Conservation (phyloP, 1,284 basidiomycete species). For the Melampsora allii-populina region DNA sequence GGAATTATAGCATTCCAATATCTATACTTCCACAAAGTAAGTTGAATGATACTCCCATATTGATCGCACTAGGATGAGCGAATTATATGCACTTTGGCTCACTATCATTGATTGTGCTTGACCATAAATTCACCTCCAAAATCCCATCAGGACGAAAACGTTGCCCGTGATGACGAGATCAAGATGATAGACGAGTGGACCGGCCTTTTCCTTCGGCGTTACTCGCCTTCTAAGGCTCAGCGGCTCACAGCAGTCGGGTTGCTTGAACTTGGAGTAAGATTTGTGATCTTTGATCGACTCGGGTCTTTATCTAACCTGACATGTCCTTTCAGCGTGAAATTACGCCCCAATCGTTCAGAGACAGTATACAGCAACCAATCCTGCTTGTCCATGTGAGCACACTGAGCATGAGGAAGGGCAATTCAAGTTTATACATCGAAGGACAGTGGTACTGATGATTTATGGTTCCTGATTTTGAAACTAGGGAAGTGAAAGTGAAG, state of each 20-base stretch:
- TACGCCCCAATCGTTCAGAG: neutral
- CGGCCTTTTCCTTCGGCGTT: neutral
- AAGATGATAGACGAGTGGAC: constrained; percentile 4
- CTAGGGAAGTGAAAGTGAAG: neutral
- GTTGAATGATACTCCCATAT: too few species aligned
- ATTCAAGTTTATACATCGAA: too few species aligned
- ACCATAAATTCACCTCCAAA: too few species aligned
- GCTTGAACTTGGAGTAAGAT: constrained; percentile 2
- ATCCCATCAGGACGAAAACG: neutral
- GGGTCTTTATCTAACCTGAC: neutral
- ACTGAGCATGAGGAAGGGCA: neutral
- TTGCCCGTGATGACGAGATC: neutral
- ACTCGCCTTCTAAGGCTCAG: neutral
- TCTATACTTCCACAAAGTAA: neutral
- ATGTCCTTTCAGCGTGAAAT: neutral
- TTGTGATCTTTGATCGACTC: neutral
- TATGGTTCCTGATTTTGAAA: neutral
- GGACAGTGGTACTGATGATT: too few species aligned
- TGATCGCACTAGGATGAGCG: too few species aligned
- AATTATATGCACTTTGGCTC: too few species aligned
- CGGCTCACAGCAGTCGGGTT: neutral
- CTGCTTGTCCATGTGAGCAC: neutral
- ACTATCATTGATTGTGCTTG: too few species aligned
- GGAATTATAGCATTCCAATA: constrained; percentile 1
- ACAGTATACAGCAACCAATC: neutral